Conservation (phyloP, 495 filamentous ascomycete genomes). For the Penicillium lividum region DNA sequence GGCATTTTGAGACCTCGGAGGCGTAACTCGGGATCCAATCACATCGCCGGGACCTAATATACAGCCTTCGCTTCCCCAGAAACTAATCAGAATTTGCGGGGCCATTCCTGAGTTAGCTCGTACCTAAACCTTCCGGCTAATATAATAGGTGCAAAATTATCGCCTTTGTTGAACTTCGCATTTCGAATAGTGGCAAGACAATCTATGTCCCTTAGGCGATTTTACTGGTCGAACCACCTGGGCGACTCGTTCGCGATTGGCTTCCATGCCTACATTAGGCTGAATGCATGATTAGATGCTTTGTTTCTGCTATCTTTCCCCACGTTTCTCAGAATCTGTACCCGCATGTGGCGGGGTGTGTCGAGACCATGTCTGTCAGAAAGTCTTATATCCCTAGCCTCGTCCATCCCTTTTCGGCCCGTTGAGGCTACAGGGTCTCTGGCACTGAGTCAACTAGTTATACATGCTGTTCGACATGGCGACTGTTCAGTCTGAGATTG, state of each 20-base stretch:
- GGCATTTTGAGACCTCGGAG: constrained; percentile 7
- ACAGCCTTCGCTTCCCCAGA: constrained; percentile 17
- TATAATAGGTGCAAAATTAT: constrained; percentile 27
- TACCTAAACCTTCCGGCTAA: background rate
- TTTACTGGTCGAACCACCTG: constrained; percentile 6
- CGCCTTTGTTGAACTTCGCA: background rate
- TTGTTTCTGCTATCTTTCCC: constrained; percentile 13
- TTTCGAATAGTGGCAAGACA: constrained; percentile 13
- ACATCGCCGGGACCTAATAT: background rate
- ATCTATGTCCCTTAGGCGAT: background rate
- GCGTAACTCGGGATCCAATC: constrained; percentile 16
- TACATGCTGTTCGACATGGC: constrained; percentile 12
- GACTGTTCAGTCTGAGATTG: constrained; percentile 17
- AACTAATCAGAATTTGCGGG: background rate
- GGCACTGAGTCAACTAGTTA: background rate
- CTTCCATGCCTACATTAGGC: background rate
- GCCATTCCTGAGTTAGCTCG: background rate
- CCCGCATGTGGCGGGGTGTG: constrained; percentile 10
- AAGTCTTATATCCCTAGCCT: constrained; percentile 12
- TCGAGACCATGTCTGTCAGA: background rate
- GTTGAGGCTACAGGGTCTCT: constrained; percentile 1
- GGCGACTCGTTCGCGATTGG: background rate
- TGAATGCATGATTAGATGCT: background rate
- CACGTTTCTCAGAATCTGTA: constrained; percentile 7
- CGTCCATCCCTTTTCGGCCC: background rate